phyloP scores from a whole-genome alignment of 1,139 yeast species.

The Trichomonascaceae sp. region DNA sequence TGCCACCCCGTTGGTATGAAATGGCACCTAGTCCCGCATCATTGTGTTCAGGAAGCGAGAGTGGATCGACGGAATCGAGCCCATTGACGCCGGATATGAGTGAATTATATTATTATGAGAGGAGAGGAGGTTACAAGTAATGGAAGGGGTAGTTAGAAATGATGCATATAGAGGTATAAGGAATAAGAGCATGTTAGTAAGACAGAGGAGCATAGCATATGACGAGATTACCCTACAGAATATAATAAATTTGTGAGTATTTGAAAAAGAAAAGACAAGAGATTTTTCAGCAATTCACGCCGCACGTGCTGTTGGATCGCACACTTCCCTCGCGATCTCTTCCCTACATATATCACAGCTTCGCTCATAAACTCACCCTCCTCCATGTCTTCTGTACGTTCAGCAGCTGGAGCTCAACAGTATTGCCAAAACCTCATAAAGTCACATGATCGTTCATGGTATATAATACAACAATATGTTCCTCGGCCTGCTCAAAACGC shows the following conservation, averaged over 20 bases:
- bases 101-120: not conserved
- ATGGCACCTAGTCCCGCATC: not conserved
- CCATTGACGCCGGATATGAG: conserved; percentile 16
- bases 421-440: conserved; percentile 16
- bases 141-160: too few species aligned
- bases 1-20: not conserved
- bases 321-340: too few species aligned
- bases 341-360: not conserved
- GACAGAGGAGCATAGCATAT: too few species aligned
- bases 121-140: not conserved
- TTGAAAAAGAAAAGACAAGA: too few species aligned
- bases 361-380: not conserved
- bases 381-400: conserved; percentile 2
- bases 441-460: conserved; percentile 64
- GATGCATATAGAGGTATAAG: too few species aligned
- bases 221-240: too few species aligned
- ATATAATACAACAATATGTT: conserved; percentile 59
- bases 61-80: conserved; percentile 15
- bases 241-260: too few species aligned
- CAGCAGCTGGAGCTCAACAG: conserved; percentile 12
- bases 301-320: too few species aligned
- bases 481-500: conserved; percentile 64
- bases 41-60: conserved; percentile 13
- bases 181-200: too few species aligned
- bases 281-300: too few species aligned